phyloP scores from a whole-genome alignment of 495 filamentous ascomycete species.

The Sordaria brevicollis region DNA sequence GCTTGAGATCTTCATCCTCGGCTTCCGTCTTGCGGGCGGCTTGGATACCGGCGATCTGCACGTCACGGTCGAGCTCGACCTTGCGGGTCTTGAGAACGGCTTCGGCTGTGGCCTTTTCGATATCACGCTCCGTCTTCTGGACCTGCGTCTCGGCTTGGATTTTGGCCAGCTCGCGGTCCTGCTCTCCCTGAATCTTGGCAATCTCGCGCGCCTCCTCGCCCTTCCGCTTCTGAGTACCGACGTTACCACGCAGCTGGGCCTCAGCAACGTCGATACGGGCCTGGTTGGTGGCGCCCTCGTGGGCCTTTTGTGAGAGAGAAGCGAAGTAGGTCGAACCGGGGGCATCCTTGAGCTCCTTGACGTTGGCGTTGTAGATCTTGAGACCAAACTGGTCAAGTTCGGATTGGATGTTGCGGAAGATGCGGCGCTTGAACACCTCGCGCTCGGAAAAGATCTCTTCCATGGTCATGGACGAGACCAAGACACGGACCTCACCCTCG shows the following conservation, averaged over 20 bases:
- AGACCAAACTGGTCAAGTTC: conserved; percentile 68
- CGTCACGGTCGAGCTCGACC: conserved; percentile 57
- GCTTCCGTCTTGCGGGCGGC: conserved; percentile 60
- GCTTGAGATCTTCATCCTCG: conserved; percentile 66
- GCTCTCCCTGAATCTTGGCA: conserved; percentile 69
- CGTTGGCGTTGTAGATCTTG: conserved; percentile 64
- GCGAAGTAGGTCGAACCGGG: conserved; percentile 69
- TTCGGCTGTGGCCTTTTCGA: conserved; percentile 68
- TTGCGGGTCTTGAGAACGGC: conserved; percentile 59
- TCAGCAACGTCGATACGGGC: conserved; percentile 56
- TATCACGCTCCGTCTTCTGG: conserved; percentile 70
- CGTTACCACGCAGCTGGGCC: conserved; percentile 65
- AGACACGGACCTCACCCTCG: conserved; percentile 70
- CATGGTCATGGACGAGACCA: conserved; percentile 76
- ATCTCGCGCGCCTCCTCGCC: conserved; percentile 71
- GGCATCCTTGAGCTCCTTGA: conserved; percentile 75
- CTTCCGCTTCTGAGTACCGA: conserved; percentile 68
- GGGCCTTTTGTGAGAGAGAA: conserved; percentile 66
- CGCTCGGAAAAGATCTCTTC: conserved; percentile 77
- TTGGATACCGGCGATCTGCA: conserved; percentile 60
- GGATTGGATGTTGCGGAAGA: conserved; percentile 65
- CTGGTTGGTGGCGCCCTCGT: conserved; percentile 75
- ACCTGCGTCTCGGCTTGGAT: conserved; percentile 75
- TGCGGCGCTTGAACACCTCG: conserved; percentile 67
- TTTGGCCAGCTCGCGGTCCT: conserved; percentile 71